Conservation (phyloP, 1,139 yeast genomes). For the Pichia sorboxylosa region DNA sequence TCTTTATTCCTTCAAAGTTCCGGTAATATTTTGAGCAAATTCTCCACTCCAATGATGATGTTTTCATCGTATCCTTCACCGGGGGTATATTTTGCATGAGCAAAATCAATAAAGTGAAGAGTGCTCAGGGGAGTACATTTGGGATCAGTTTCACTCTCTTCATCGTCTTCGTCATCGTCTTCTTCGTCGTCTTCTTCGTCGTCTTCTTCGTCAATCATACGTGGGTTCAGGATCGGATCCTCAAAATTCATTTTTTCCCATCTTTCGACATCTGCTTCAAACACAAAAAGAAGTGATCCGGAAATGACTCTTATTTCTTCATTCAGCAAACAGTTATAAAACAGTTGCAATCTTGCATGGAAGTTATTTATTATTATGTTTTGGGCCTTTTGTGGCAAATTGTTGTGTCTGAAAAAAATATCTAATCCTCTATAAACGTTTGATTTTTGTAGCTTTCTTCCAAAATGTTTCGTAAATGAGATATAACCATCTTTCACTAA, state of each 20-base stretch:
- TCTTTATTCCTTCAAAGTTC: too few relatives aligned
- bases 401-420: conserved; percentile 36
- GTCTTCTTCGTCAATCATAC: conserved; percentile 18
- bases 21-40: conserved; percentile 30
- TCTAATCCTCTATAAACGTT: conserved; percentile 39
- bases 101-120: conserved; percentile 74
- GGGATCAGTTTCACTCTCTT: conserved; percentile 16
- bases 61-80: conserved; percentile 67
- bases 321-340: conserved; percentile 52
- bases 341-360: conserved; percentile 45
- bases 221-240: conserved; percentile 28
- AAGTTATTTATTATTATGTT: conserved; percentile 31
- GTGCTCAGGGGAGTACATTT: conserved; percentile 33
- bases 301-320: conserved; percentile 60
- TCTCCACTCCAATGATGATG: conserved; percentile 54
- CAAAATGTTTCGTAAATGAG: conserved; percentile 56
- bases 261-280: conserved; percentile 50
- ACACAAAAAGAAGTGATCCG: conserved; percentile 62
- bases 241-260: conserved; percentile 31
- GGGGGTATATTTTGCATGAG: conserved; percentile 60
- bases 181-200: conserved; percentile 23
- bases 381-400: conserved; percentile 23
- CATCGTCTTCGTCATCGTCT: conserved; percentile 19
- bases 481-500: conserved; percentile 26
- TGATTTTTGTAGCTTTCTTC: conserved; percentile 41